Percentiles rank a stretch among this genome's conserved stretches.
Evolutionary conservation across 2,329 filamentous ascomycete species (phyloP).

Genomic region (Aspergillus viridinutans): DNA sequence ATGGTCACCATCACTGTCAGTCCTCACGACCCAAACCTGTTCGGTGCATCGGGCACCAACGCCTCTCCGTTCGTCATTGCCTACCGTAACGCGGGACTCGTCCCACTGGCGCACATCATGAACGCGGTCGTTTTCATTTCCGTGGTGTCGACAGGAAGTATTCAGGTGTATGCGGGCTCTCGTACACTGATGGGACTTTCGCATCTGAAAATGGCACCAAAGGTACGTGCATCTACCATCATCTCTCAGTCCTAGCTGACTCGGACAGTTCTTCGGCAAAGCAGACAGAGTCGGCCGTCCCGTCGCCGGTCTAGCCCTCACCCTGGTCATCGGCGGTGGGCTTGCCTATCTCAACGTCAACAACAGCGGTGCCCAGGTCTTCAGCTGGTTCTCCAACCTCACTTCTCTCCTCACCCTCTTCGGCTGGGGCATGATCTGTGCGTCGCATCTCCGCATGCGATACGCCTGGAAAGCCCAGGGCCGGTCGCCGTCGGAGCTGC

Average conservation of each 20-base stretch:
- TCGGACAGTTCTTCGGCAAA: slow-evolving; percentile 21
- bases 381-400: slow-evolving; percentile 47
- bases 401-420: slow-evolving; percentile 45
- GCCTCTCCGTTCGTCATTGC: slow-evolving; percentile 45
- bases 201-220: slow-evolving; percentile 42
- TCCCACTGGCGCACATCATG: slow-evolving; percentile 44
- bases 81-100: slow-evolving; percentile 39
- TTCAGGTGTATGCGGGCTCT: slow-evolving; percentile 42
- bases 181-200: slow-evolving; percentile 45
- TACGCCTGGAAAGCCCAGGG: slow-evolving; percentile 41
- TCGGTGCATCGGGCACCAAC: slow-evolving; percentile 40
- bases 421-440: slow-evolving; percentile 43
- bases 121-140: slow-evolving; percentile 48
- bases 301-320: slow-evolving; percentile 53
- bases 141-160: slow-evolving; percentile 44
- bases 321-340: slow-evolving; percentile 65
- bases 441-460: slow-evolving; percentile 44
- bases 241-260: background rate
- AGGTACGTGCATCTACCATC: slow-evolving; percentile 8
- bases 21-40: slow-evolving; percentile 39
- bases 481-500: slow-evolving; percentile 32
- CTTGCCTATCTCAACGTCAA: slow-evolving; percentile 44
- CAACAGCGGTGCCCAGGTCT: slow-evolving; percentile 41
- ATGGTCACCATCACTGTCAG: slow-evolving; percentile 45
- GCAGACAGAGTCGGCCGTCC: slow-evolving; percentile 37